Evolutionary conservation across 257 asterid genomes (phyloP), one percentile per base, ranked within the genome.

Genomic region (Solanum corneliomulleri): DNA sequence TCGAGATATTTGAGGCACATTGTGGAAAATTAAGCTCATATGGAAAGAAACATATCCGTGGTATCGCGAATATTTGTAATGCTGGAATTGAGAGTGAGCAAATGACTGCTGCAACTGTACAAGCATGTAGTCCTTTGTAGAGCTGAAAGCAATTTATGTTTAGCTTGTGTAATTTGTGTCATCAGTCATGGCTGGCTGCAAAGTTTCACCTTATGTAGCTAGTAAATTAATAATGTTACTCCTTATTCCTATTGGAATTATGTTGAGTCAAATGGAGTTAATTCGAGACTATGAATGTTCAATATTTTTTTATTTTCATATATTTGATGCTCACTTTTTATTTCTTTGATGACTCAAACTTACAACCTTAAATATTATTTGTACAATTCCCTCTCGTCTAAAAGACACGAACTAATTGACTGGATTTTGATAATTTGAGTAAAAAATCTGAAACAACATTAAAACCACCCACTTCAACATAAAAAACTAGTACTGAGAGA

Each of bases 21-120:
- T 97, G 99, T 35, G 99, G 99, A 44, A 92, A 98, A 2, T 86
- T 97, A 49, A 93, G 98, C 33, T 97, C 96, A 39, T 96, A 97
- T 33, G 99, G 99, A 69, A 95, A 94, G 98, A 97, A 92, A 90
- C 98, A 97, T 91, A 93, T 95, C 98, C 95, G 98, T 23, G 91
- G 98, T 2, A 82, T 97, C 23, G 99, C 98, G 35, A 96, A 97
- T 88, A 93, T 97, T 42, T 97, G 99, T 91, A 96, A 97, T 35
- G 93, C 95, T 6, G 98, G 98, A 44, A 92, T 94, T 84, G 86
- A 72, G 47, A 89, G 4, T 72, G 98, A 93, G 86, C 94, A 92
- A 90, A 92, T 97, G 98, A 93, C 91, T 1, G 97, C 89, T 89
- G 99, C 98, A 11, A 91, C 98, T 0, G 89, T 92, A 11, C 97